Base-by-base conservation (phyloP, 2,329 filamentous ascomycete species). In the Botrytis galanthina region DNA sequence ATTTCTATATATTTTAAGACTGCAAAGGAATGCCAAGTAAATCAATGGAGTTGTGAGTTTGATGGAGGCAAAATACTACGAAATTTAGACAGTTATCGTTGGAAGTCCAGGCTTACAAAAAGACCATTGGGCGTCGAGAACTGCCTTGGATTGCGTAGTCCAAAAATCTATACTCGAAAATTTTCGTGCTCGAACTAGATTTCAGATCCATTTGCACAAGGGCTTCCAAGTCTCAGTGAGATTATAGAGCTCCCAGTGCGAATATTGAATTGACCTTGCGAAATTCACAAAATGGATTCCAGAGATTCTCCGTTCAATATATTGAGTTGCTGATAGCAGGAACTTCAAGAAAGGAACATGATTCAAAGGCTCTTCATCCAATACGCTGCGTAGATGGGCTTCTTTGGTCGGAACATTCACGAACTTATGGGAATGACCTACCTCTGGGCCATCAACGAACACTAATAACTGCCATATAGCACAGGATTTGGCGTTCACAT, bases 391-490 rank as follows among this genome's bases (percentile, higher is more conserved):
- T 57, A 3, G 7, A 9, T 29, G 18, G 7, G n/a, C 7, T 18
- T 32, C 0, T 57, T 4, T 18, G 6, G 6, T 57, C 7, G 48
- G 48, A 54, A 7, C 1, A 16, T 3, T 54, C 5, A 54, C 26
- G 4, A 18, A 57, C 29, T 29, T 18, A n/a, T 57, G 14, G n/a
- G 4, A 32, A 57, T 16, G n/a, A 18, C 3, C n/a, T 29, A 0
- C 0, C 9, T 29, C 16, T 9, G 3, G n/a, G 51, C 1, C 3
- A 29, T 57, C 3, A 1, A 18, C 6, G n/a, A 29, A 29, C 3
- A 57, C n/a, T 1, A 32, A 32, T 57, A 3, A 1, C 14, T 54
- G 14, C 6, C 14, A n/a, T n/a, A 8, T 54, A 54, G 12, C 26
- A 54, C 10, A n/a, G 10, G 0, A 3, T 12, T 12, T 54, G 12